Evolutionary conservation across 2,329 filamentous ascomycete species (phyloP).

Genomic region (Kalmusia sp.): DNA sequence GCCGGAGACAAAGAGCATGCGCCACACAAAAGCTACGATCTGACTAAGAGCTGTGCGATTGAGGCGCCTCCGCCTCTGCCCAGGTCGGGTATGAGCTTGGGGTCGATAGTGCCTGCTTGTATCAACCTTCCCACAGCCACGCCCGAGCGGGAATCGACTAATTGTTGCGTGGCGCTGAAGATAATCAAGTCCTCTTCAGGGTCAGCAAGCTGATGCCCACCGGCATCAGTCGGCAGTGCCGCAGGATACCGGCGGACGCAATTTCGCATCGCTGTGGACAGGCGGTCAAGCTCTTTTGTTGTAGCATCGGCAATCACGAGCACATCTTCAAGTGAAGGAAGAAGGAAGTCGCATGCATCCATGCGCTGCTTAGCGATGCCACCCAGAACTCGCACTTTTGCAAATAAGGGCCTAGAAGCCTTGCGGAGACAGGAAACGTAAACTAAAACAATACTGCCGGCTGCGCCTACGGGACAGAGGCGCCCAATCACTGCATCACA

Average conservation of each 20-base stretch:
- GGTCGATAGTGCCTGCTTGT: background rate
- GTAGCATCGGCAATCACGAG: background rate
- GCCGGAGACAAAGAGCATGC: background rate
- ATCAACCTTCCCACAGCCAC: background rate
- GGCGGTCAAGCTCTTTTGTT: background rate
- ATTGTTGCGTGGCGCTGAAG: background rate
- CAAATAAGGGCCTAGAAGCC: background rate
- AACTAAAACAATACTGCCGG: background rate
- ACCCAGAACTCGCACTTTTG: background rate
- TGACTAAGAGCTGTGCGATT: background rate
- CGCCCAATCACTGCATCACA: background rate
- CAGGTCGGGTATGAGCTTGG: background rate
- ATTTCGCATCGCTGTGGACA: background rate
- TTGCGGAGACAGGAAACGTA: background rate
- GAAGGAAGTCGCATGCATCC: background rate
- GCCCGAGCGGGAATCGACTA: background rate
- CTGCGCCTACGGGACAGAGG: background rate
- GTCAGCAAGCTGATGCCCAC: conserved; percentile 4
- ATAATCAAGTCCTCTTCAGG: background rate
- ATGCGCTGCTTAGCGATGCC: background rate
- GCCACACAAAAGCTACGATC: background rate
- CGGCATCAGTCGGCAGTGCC: background rate
- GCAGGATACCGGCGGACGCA: background rate
- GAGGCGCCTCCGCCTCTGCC: background rate
- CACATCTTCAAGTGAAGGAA: too few relatives aligned